These are phyloP conservation scores for Euphorbia celastroides DNA, from an alignment of 441 rosid genomes.

Conservation along the genomic window DNA sequence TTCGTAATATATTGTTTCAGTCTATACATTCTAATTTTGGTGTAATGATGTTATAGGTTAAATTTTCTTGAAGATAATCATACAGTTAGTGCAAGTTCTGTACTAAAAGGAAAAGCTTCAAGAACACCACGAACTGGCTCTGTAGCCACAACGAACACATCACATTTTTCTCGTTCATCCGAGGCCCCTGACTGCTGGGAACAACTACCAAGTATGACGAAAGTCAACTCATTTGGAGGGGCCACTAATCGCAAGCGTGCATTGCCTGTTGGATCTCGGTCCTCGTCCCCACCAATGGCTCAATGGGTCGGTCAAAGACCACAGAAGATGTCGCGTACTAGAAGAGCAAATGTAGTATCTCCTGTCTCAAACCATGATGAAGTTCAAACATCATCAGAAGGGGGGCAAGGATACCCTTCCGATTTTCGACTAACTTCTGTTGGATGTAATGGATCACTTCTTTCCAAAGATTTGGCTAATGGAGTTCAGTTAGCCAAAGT, in stretches of 20 bases:
- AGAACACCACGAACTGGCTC: conserved; percentile 48
- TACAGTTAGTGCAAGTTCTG: conserved; percentile 28
- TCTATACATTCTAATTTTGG: not conserved
- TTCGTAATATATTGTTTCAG: conserved; percentile 2
- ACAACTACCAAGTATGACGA: conserved; percentile 31
- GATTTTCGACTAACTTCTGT: conserved; percentile 36
- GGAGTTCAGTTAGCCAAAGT: conserved; percentile 34
- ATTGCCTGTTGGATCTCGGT: conserved; percentile 43
- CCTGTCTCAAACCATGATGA: conserved; percentile 55
- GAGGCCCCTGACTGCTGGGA: conserved; percentile 41
- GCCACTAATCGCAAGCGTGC: conserved; percentile 43
- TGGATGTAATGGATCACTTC: conserved; percentile 32
- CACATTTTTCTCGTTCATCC: conserved; percentile 32
- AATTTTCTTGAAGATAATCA: conserved; percentile 34
- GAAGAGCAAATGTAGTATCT: conserved; percentile 54
- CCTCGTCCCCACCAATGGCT: conserved; percentile 51
- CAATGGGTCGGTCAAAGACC: conserved; percentile 68
- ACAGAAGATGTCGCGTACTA: conserved; percentile 51
- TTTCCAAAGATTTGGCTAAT: conserved; percentile 27
- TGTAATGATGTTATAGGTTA: conserved; percentile 29
- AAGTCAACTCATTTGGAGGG: conserved; percentile 32
- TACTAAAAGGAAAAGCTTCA: conserved; percentile 46
- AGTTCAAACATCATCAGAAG: conserved; percentile 37
- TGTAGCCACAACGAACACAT: conserved; percentile 30
- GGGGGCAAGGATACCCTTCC: conserved; percentile 24